Conservation (phyloP, 441 rosid genomes). For the Erodium texanum region DNA sequence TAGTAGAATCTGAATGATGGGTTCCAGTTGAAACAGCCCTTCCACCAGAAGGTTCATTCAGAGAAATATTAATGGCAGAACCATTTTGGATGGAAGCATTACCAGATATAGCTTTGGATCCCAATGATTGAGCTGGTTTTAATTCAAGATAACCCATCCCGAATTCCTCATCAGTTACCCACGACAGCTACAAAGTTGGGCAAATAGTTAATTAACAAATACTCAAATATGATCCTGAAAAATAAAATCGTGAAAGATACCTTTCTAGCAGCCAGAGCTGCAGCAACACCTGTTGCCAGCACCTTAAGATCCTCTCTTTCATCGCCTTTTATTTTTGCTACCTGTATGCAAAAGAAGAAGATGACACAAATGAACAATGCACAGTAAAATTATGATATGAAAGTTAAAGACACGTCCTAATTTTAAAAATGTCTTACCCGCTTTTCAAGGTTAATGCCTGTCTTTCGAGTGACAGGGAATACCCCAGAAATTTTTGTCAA, state of each 20-base stretch:
- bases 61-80: conserved; percentile 40
- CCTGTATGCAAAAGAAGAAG: conserved; percentile 38
- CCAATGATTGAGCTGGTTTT: conserved; percentile 59
- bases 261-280: conserved; percentile 98
- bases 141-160: conserved; percentile 97
- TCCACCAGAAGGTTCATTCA: conserved; percentile 48
- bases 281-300: conserved; percentile 98
- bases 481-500: conserved; percentile 90
- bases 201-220: not conserved
- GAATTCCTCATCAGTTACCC: conserved; percentile 99
- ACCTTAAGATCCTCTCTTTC: conserved; percentile 99
- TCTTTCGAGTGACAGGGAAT: conserved; percentile 95
- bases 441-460: conserved; percentile 98
- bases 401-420: conserved; percentile 8
- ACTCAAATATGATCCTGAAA: not conserved
- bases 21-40: conserved; percentile 27
- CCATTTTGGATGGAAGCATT: conserved; percentile 34
- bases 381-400: conserved; percentile 9
- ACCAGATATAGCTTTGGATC: conserved; percentile 36
- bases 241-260: conserved; percentile 30
- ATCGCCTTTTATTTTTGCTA: conserved; percentile 84
- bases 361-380: conserved; percentile 10
- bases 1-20: conserved; percentile 57
- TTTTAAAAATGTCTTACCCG: conserved; percentile 44
- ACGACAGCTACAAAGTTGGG: conserved; percentile 56